phyloP scores from a whole-genome alignment of 495 filamentous ascomycete genomes.

The Arthonia radiata region DNA sequence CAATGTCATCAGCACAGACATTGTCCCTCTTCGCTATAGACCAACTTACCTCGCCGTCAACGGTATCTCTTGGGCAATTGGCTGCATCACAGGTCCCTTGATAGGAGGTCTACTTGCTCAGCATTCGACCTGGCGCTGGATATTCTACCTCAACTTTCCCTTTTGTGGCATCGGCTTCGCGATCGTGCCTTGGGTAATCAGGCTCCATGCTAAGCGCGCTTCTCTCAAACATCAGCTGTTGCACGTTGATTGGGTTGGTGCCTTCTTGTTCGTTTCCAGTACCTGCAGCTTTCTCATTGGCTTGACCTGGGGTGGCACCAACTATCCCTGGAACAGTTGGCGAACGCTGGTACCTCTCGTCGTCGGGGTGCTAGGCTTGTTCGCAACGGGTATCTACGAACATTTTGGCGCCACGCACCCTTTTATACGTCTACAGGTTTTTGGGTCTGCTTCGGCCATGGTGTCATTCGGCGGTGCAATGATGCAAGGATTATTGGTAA shows the following conservation, averaged over 20 bases:
- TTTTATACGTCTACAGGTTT: conserved; percentile 17
- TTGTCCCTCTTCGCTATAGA: conserved; percentile 26
- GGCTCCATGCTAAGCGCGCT: too few relatives aligned
- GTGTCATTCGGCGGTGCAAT: conserved; percentile 5
- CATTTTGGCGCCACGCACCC: conserved; percentile 17
- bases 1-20: conserved; percentile 13
- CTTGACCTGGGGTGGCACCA: conserved; percentile 28
- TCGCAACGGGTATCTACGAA: conserved; percentile 25
- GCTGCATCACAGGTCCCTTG: conserved; percentile 14
- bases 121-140: conserved; percentile 19
- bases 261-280: conserved; percentile 24
- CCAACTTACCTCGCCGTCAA: conserved; percentile 20
- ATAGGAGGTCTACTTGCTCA: conserved; percentile 17
- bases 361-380: conserved; percentile 21
- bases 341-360: conserved; percentile 31
- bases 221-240: conserved; percentile 21
- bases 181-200: too few relatives aligned
- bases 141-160: conserved; percentile 20
- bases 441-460: conserved; percentile 3
- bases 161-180: conserved; percentile 15
- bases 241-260: conserved; percentile 35
- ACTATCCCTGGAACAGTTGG: conserved; percentile 27
- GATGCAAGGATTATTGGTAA: conserved; percentile 5
- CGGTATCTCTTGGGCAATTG: conserved; percentile 16
- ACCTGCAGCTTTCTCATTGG: conserved; percentile 24